Base-by-base conservation (phyloP, 2,329 filamentous ascomycete species). In the Aspergillus clavatus region DNA sequence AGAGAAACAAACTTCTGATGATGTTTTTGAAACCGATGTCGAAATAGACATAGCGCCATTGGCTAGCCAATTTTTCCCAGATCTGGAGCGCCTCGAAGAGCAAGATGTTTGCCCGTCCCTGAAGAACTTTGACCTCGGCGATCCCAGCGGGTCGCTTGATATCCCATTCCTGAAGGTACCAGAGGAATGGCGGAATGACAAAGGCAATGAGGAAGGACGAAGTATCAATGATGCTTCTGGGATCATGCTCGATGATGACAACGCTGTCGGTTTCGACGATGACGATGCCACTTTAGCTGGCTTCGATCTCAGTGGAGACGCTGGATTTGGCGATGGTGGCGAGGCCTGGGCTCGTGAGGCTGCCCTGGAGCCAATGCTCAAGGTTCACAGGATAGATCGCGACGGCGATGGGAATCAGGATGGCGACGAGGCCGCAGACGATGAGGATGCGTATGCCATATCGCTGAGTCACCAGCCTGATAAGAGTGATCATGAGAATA, bases 281-380 rank as follows among this genome's bases (percentile, higher is more conserved):
- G 86, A 90, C 55, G 89, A 90, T 51, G 79, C 78, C 28, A 71
- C 74, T 4, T 72, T 90, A 28, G 87, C 83, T 35, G 84, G 79
- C 38, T 88, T 88, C 42, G 85, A 88, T 51, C 71, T 84, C 37
- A 79, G 68, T 24, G 73, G 71, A 14, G 86, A 94, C 51, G 80
- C 89, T 44, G 87, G 87, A 10, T 98, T 98, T 62, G 93, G 93
- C 21, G 90, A 97, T 65, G 93, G 93, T 48, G 93, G 93, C 52
- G 93, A 98, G 66, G 88, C 86, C 1, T 98, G 93, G 91, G 93
- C 91, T 4, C 82, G 84, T 56, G 89, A 96, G 65, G 89, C 90
- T 31, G 90, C 87, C 8, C 72, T 91, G 16, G 87, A 91, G 58
- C 88, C 87, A 33, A 89, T 94, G 70, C 86, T 89, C 72, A 86